phyloP scores from a whole-genome alignment of 2,329 filamentous ascomycete genomes.

The Cladobotryum mycophilum region DNA sequence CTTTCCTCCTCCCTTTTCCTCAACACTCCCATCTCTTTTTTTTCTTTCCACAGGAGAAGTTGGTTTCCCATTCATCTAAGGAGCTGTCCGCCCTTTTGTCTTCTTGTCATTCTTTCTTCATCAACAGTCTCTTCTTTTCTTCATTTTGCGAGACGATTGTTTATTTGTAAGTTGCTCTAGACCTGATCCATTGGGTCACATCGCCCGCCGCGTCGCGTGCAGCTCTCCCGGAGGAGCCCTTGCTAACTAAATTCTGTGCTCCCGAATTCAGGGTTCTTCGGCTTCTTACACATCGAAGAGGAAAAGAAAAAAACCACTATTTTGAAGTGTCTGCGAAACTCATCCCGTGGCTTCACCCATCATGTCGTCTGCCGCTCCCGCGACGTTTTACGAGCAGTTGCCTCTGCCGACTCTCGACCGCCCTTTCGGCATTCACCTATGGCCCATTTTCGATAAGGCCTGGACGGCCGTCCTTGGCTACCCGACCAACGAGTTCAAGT shows the following conservation, averaged over 20 bases:
- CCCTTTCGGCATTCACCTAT: constrained; percentile 85
- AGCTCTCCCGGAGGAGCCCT: not conserved
- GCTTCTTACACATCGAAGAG: no score
- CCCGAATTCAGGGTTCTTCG: not conserved
- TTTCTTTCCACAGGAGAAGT: constrained; percentile 16
- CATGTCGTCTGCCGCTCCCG: constrained; percentile 32
- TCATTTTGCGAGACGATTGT: constrained; percentile 5
- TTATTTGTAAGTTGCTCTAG: not conserved
- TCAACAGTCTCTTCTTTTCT: constrained; percentile 9
- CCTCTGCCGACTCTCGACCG: constrained; percentile 78
- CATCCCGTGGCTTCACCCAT: constrained; percentile 14
- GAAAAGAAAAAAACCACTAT: no score
- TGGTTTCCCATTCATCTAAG: constrained; percentile 11
- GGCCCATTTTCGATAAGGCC: constrained; percentile 89
- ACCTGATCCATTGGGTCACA: not conserved
- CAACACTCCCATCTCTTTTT: constrained; percentile 20
- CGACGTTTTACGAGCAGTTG: constrained; percentile 48
- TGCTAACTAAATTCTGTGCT: not conserved
- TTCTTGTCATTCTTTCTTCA: constrained; percentile 33
- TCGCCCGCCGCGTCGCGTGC: constrained; percentile 11
- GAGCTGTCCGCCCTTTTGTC: constrained; percentile 18
- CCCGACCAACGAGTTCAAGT: constrained; percentile 78
- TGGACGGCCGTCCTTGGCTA: constrained; percentile 75
- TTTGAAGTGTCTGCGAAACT: no score
- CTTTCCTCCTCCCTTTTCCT: constrained; percentile 16